A percentile compares a stretch with the other conserved stretches of the same genome.
These are phyloP conservation scores for Tylopilus sp. DNA, from an alignment of 1,284 basidiomycete species.

Conservation along the genomic window DNA sequence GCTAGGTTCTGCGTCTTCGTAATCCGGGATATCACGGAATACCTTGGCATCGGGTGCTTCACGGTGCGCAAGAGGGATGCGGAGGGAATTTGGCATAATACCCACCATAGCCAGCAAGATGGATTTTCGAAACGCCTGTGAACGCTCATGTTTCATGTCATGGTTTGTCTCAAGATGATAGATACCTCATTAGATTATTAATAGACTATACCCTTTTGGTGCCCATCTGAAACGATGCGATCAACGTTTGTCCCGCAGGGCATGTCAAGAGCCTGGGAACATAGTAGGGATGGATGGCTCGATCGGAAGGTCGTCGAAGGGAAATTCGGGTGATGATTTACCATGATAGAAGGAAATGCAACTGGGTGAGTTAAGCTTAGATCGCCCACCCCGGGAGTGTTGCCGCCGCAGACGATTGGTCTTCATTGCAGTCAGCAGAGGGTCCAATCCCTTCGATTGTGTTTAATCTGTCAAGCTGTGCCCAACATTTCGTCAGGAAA, in stretches of 20 bases:
- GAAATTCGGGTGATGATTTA: too few relatives aligned
- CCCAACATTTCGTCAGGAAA: too few relatives aligned
- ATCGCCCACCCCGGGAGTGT: too few relatives aligned
- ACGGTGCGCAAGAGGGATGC: slow-evolving; percentile 87
- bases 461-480: too few relatives aligned
- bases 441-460: too few relatives aligned
- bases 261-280: too few relatives aligned
- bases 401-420: too few relatives aligned
- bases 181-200: slow-evolving; percentile 10
- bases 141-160: slow-evolving; percentile 6
- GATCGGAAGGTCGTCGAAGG: too few relatives aligned
- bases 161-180: slow-evolving; percentile 13
- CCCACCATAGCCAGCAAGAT: slow-evolving; percentile 41
- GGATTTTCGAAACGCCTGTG: slow-evolving; percentile 35
- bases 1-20: slow-evolving; percentile 84
- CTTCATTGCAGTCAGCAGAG: too few relatives aligned
- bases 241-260: neutral
- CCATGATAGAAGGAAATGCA: too few relatives aligned
- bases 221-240: neutral
- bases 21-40: slow-evolving; percentile 89
- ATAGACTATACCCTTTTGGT: slow-evolving; percentile 9
- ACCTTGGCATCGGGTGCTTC: slow-evolving; percentile 91
- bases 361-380: too few relatives aligned
- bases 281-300: too few relatives aligned
- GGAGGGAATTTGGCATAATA: slow-evolving; percentile 75